phyloP scores from a whole-genome alignment of 2,329 filamentous ascomycete genomes.

The Xylariaceae sp. region DNA sequence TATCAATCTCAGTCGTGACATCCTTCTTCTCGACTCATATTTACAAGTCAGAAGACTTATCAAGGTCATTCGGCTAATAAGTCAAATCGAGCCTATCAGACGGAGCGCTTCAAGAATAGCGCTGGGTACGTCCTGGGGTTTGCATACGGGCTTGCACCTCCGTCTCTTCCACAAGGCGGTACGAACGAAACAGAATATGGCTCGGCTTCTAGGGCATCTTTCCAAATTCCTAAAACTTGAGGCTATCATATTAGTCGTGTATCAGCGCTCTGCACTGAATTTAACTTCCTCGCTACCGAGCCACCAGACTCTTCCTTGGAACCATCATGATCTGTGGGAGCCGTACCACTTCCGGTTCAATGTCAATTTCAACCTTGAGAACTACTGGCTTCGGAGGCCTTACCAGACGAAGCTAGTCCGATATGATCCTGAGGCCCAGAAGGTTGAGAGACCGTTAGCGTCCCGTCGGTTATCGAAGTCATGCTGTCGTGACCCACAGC shows the following conservation, averaged over 20 bases:
- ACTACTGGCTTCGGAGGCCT: conserved; percentile 49
- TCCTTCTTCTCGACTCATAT: conserved; percentile 55
- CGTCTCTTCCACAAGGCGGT: conserved; percentile 52
- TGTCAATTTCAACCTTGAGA: conserved; percentile 53
- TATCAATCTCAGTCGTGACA: conserved; percentile 52
- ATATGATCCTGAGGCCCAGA: conserved; percentile 36
- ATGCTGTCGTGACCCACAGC: conserved; percentile 36
- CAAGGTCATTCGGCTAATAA: conserved; percentile 53
- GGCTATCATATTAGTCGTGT: conserved; percentile 52
- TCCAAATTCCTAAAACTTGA: conserved; percentile 49
- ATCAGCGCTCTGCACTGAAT: conserved; percentile 56
- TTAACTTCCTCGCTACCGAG: conserved; percentile 30
- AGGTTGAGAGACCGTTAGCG: conserved; percentile 24
- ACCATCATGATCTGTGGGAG: conserved; percentile 50
- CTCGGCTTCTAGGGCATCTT: conserved; percentile 48
- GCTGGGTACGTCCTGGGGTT: conserved; percentile 53
- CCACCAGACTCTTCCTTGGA: conserved; percentile 31
- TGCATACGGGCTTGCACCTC: conserved; percentile 53
- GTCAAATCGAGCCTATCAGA: conserved; percentile 51
- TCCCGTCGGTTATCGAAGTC: conserved; percentile 33
- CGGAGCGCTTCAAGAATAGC: conserved; percentile 49
- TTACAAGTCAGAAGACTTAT: conserved; percentile 54
- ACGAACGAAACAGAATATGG: conserved; percentile 49
- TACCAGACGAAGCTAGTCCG: conserved; percentile 42
- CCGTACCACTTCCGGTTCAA: conserved; percentile 55